Evolutionary conservation across 768 basidiomycete species (phyloP).

Genomic region (Leccinum rimulosum): DNA sequence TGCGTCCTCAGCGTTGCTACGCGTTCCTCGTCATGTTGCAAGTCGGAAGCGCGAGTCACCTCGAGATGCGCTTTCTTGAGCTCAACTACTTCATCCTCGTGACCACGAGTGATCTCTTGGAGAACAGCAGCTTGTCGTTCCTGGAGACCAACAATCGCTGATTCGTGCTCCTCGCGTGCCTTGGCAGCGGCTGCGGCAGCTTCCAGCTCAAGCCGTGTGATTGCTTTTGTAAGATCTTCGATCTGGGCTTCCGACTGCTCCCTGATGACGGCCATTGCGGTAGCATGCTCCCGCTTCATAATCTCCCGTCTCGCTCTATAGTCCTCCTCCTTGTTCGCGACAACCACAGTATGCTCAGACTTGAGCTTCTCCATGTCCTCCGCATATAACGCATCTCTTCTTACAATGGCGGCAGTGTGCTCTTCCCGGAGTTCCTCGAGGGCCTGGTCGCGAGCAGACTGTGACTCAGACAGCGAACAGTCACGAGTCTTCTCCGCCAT

Average conservation of each 20-base stretch:
- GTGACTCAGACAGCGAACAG: conserved; percentile 70
- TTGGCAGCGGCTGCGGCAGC: conserved; percentile 35
- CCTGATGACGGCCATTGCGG: conserved; percentile 28
- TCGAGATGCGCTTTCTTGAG: conserved; percentile 49
- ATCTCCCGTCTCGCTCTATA: conserved; percentile 39
- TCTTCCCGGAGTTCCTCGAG: conserved; percentile 71
- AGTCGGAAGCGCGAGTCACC: conserved; percentile 31
- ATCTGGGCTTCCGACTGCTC: conserved; percentile 44
- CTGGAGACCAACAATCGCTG: conserved; percentile 43
- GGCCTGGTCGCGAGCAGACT: conserved; percentile 60
- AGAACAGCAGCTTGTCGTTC: conserved; percentile 57
- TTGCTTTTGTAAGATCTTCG: conserved; percentile 59
- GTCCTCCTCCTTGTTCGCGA: conserved; percentile 60
- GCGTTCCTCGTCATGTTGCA: conserved; percentile 37
- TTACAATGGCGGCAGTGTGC: conserved; percentile 60
- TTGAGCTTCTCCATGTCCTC: conserved; percentile 68
- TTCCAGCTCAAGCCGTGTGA: conserved; percentile 51
- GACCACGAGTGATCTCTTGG: conserved; percentile 51
- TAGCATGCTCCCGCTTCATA: conserved; percentile 36
- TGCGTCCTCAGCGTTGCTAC: conserved; percentile 40
- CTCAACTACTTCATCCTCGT: conserved; percentile 52
- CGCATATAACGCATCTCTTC: conserved; percentile 62
- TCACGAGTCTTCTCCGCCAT: conserved; percentile 74
- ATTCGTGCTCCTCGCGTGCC: conserved; percentile 48
- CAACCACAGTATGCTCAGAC: conserved; percentile 54